Evolutionary conservation across 2,329 filamentous ascomycete species (phyloP).

Genomic region (Mycosphaerella sp.): DNA sequence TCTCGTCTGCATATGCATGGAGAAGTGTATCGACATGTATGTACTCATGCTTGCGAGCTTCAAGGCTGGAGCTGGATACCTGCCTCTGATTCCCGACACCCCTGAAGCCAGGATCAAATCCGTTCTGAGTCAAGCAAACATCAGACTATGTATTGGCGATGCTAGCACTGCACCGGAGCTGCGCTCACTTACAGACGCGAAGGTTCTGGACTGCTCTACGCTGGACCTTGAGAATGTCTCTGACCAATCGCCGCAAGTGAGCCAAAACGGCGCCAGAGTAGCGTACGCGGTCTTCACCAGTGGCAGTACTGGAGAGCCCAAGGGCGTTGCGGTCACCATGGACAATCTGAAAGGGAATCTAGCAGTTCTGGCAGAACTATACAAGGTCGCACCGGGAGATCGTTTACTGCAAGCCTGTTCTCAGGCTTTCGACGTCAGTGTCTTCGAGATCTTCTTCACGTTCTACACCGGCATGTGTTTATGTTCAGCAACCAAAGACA

Average conservation of each 20-base stretch:
- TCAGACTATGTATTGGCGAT: conserved; percentile 45
- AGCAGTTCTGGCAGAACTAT: conserved; percentile 58
- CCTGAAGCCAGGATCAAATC: conserved; percentile 54
- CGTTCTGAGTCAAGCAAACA: conserved; percentile 57
- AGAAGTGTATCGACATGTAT: conserved; percentile 70
- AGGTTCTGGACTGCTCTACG: conserved; percentile 29
- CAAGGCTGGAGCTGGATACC: conserved; percentile 70
- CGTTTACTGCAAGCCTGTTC: conserved; percentile 77
- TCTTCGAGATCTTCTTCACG: conserved; percentile 84
- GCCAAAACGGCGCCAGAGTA: conserved; percentile 46
- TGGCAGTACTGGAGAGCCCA: conserved; percentile 73
- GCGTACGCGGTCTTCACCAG: conserved; percentile 77
- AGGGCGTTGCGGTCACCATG: conserved; percentile 73
- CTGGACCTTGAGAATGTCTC: conserved; percentile 38
- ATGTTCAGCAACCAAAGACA: conserved; percentile 68
- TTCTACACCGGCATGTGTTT: conserved; percentile 74
- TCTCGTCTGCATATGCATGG: conserved; percentile 65
- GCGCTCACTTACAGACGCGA: conserved; percentile 8
- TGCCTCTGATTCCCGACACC: conserved; percentile 71
- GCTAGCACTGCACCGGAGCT: conserved; percentile 11
- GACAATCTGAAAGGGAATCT: conserved; percentile 71
- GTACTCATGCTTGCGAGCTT: conserved; percentile 65
- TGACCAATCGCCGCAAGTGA: conserved; percentile 17
- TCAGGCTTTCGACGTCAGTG: conserved; percentile 78
- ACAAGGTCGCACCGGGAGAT: conserved; percentile 51